phyloP scores from a whole-genome alignment of 164 flowering plant genomes.

The Echeveria elegans region DNA sequence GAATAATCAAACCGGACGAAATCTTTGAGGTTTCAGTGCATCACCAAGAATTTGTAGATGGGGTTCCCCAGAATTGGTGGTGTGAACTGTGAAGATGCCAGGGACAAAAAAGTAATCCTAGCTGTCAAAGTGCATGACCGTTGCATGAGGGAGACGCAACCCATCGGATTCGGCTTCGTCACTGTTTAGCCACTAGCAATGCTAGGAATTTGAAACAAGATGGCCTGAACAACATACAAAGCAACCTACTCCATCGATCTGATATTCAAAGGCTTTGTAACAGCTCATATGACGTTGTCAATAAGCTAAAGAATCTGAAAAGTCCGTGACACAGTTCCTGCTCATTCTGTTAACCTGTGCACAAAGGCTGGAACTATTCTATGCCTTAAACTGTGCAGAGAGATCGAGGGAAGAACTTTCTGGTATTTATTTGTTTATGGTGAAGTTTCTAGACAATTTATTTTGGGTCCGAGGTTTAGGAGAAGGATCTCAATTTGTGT shows the following conservation, averaged over 20 bases:
- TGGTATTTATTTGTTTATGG: neutral
- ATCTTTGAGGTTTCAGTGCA: slow-evolving; percentile 53
- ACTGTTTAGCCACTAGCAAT: slow-evolving; percentile 38
- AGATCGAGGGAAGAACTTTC: neutral
- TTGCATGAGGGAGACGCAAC: slow-evolving; percentile 28
- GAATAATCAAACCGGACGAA: slow-evolving; percentile 57
- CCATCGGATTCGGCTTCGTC: slow-evolving; percentile 56
- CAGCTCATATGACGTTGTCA: slow-evolving; percentile 38
- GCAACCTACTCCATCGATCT: slow-evolving; percentile 39
- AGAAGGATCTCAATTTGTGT: too few species aligned
- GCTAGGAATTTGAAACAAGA: slow-evolving; percentile 15
- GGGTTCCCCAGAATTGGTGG: slow-evolving; percentile 79
- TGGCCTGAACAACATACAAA: slow-evolving; percentile 17
- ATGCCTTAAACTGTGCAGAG: neutral
- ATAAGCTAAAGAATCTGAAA: slow-evolving; percentile 36
- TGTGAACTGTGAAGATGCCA: slow-evolving; percentile 52
- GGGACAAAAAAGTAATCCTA: slow-evolving; percentile 72
- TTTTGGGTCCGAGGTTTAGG: neutral
- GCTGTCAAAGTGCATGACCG: slow-evolving; percentile 39
- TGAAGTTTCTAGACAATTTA: neutral
- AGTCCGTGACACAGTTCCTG: slow-evolving; percentile 22
- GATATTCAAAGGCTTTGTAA: slow-evolving; percentile 34
- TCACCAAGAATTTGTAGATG: slow-evolving; percentile 77
- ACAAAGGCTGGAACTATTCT: neutral
- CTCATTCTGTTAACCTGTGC: neutral